Conservation (phyloP, 2,329 filamentous ascomycete genomes). For the Verticillium zaregamsianum region DNA sequence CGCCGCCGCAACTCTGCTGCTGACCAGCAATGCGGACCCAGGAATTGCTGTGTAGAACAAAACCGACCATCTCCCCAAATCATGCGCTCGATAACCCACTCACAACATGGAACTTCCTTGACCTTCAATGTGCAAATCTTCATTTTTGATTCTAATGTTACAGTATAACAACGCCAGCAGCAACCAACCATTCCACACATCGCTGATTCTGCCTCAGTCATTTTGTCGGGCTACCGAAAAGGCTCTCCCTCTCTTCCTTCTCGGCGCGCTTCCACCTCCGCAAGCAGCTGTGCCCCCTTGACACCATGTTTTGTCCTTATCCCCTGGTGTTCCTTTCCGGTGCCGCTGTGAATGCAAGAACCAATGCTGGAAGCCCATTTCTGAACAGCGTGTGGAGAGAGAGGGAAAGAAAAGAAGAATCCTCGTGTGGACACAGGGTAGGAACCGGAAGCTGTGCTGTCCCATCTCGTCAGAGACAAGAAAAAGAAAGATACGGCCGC, state of each 20-base stretch:
- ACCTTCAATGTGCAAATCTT: background rate
- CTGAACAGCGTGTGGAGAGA: background rate
- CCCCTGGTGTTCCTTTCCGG: background rate
- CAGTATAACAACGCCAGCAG: conserved; percentile 5
- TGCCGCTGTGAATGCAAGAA: background rate
- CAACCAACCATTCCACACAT: background rate
- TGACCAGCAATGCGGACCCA: too few species aligned
- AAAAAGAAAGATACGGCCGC: background rate
- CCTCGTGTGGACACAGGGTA: background rate
- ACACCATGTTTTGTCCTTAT: background rate
- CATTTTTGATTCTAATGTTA: conserved; percentile 10
- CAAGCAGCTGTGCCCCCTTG: background rate
- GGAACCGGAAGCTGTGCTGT: background rate
- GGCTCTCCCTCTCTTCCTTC: background rate
- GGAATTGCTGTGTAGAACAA: background rate
- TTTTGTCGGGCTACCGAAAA: conserved; percentile 1
- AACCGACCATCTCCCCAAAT: background rate
- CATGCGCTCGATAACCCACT: too few species aligned
- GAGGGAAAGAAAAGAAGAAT: background rate
- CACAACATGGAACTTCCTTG: background rate
- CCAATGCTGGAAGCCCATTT: background rate
- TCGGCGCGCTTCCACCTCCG: too few species aligned
- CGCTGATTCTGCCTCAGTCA: background rate
- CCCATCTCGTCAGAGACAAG: background rate
- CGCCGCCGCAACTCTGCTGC: background rate